Evolutionary conservation across 305 asterid species (phyloP), one percentile per base, ranked within the genome.

Genomic region (Fraxinus latifolia): DNA sequence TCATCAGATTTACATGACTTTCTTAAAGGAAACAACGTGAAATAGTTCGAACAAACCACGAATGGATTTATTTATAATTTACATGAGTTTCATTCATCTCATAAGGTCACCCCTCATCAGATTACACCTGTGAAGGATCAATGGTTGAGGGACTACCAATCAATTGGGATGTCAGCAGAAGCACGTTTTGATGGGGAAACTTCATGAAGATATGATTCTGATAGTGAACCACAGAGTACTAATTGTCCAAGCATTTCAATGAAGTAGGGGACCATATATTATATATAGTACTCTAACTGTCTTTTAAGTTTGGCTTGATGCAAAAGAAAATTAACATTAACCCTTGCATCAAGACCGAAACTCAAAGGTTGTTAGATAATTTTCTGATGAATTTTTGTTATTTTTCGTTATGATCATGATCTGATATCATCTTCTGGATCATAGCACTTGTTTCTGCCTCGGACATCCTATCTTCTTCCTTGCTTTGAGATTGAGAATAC

Each of bases 371-470:
- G 19, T 47, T 47, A 2, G 58, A 53, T 53, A 5, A 53, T 53
- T 53, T 53, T 53, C 62, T n/a, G 3, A 50, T 23, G 15, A 62
- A 23, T 1, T 62, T 27, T 3, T 67, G 34, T 25, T 67, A 12
- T 23, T 67, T 29, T 67, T 67, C 19, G 36, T 67, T 29, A 12
- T 65, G 81, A 74, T 85, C 87, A 65, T 36, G 83, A 72, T 86
- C 81, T 4, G 83, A 79, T 4, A 87, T 80, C 84, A 82, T 77
- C 79, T 87, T 87, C 44, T 87, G 86, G 31, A 89, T 85, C 86
- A 89, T 77, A 14, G 73, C 86, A 36, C 82, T 89, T 5, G 90
- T 85, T 72, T 86, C 89, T 2, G 81, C 82, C 79, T 88, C 90
- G 1, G 90, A 84, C 85, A 85, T 82, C 55, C 83, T 77, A 79